A percentile compares a stretch with the other conserved stretches of the same genome.
These are phyloP conservation scores for Hypholoma fasciculare DNA, from an alignment of 768 basidiomycete genomes.

Conservation along the genomic window DNA sequence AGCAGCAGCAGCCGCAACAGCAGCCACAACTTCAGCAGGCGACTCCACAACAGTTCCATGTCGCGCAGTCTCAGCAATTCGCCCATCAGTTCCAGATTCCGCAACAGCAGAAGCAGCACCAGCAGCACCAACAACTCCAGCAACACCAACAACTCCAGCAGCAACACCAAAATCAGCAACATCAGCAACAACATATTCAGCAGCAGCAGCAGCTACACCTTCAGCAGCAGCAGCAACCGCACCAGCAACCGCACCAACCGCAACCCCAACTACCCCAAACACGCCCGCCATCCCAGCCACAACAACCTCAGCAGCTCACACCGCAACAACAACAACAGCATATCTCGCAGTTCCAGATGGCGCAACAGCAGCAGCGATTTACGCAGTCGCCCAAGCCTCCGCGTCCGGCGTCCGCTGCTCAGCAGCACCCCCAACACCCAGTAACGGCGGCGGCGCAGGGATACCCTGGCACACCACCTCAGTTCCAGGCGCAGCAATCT, in stretches of 20 bases:
- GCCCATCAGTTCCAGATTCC: slow-evolving; percentile 4
- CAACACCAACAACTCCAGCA: slow-evolving; percentile 13
- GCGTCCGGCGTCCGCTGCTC: slow-evolving; percentile 10
- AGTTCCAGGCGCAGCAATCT: background rate
- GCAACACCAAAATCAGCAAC: slow-evolving; percentile 14
- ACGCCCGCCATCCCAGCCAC: slow-evolving; percentile 17
- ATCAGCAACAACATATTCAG: slow-evolving; percentile 6
- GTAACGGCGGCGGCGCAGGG: slow-evolving; percentile 1
- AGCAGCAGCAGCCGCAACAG: slow-evolving; percentile 14
- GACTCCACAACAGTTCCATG: slow-evolving; percentile 16
- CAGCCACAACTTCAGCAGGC: slow-evolving; percentile 15
- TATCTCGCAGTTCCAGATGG: background rate
- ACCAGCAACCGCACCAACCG: slow-evolving; percentile 8
- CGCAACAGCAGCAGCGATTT: slow-evolving; percentile 12
- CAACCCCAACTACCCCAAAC: slow-evolving; percentile 13
- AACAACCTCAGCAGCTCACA: slow-evolving; percentile 12
- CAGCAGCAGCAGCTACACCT: slow-evolving; percentile 12
- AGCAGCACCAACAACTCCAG: slow-evolving; percentile 14
- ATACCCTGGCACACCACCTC: background rate
- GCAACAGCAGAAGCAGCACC: slow-evolving; percentile 8
- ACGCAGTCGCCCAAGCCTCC: slow-evolving; percentile 17
- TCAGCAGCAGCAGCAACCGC: slow-evolving; percentile 8
- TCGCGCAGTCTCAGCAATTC: slow-evolving; percentile 9
- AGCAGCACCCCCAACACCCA: slow-evolving; percentile 17
- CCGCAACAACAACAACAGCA: slow-evolving; percentile 2